Base-by-base conservation (phyloP, 179 eudicot species). In the Gypsophila paniculata region DNA sequence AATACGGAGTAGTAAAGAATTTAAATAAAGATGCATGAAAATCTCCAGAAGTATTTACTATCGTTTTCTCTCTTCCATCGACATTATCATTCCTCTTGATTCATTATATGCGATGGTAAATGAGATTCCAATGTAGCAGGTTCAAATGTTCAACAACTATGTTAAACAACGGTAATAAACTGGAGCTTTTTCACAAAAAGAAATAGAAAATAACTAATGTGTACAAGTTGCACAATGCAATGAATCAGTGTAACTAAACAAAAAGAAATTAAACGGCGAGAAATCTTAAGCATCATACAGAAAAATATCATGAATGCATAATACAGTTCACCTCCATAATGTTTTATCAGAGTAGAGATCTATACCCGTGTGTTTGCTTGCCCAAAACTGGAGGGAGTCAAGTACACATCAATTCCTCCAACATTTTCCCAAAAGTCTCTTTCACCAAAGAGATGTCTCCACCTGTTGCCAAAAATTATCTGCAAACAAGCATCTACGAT, bases 371-470 rank as follows among this genome's bases (percentile, higher is more conserved):
- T 91, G 77, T 94, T 94, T 78, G 99, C 97, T 84, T 94, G 99
- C 29, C 91, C 97, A 73, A 94, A 94, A 82, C 96, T 87, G 66
- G 97, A 94, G 38, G 99, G 99, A 78, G 88, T 87, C 83, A 92
- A 80, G 67, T 83, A 94, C 64, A 88, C 87, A 82, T 94, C 99
- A 65, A 94, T 87, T 52, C 97, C 97, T 74, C 99, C 99, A 78
- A 88, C 90, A 81, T 85, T 88, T 77, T 94, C 99, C 99, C 99
- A 94, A 83, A 94, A 88, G 79, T 94, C 99, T 80, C 85, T 83
- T 82, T 94, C 96, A 68, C 99, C 99, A 32, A 91, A 39, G 75
- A 94, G 88, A 87, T 94, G 95, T 80, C 95, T 88, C 99, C 99
- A 94, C 77, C 97, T 85, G 72, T 90, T 91, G 71, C 99, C 97